phyloP scores from a whole-genome alignment of 345 rosid species.

The Dovyalis caffra region DNA sequence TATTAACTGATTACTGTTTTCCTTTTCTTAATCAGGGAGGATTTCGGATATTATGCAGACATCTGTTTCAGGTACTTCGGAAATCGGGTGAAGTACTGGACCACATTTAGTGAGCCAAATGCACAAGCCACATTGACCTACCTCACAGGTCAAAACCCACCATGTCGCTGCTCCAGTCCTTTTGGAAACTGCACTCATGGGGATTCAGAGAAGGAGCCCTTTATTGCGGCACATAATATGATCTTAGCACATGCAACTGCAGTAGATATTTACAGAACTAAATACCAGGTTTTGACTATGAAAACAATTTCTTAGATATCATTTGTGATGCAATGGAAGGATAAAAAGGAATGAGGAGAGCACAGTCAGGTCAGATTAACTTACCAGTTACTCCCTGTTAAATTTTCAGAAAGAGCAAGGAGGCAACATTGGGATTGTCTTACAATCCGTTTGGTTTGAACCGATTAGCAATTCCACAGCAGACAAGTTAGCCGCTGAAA shows the following conservation, averaged over 20 bases:
- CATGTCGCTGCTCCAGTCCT: constrained; percentile 17
- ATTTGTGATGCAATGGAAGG: neutral
- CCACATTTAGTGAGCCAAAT: constrained; percentile 20
- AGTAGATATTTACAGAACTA: constrained; percentile 15
- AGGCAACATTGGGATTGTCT: constrained; percentile 22
- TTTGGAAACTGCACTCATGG: constrained; percentile 13
- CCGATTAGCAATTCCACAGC: constrained; percentile 9
- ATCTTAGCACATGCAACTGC: constrained; percentile 20
- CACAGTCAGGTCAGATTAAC: too few species aligned
- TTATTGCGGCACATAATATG: constrained; percentile 15
- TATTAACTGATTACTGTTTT: neutral
- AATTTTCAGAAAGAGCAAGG: neutral
- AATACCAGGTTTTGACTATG: too few species aligned
- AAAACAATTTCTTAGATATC: too few species aligned
- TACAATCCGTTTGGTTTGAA: constrained; percentile 16
- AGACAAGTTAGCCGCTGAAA: constrained; percentile 14
- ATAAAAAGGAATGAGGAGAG: neutral
- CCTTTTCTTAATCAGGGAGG: constrained; percentile 17
- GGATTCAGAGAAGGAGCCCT: constrained; percentile 12
- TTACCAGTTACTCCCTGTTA: neutral
- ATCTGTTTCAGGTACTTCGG: constrained; percentile 21
- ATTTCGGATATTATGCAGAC: constrained; percentile 23
- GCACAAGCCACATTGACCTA: constrained; percentile 7
- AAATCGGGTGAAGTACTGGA: constrained; percentile 23
- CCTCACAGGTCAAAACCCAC: constrained; percentile 5